phyloP scores from a whole-genome alignment of 768 basidiomycete genomes.

The Cystobasidium tubakii region DNA sequence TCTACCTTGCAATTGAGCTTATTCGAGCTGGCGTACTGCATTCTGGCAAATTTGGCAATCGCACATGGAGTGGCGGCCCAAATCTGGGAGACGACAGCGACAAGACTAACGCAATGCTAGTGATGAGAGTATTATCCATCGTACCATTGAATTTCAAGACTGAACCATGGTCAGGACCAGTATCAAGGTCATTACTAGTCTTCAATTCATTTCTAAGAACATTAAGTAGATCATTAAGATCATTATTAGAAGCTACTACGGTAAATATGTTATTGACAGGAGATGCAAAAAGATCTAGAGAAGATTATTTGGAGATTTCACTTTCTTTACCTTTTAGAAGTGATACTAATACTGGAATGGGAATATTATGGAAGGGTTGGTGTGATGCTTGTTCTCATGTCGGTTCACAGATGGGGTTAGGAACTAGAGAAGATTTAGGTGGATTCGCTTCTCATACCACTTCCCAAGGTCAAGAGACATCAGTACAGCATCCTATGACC shows the following conservation, averaged over 20 bases:
- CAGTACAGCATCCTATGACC: not conserved
- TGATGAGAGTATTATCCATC: constrained; percentile 93
- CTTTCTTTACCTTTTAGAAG: constrained; percentile 88
- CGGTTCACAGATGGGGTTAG: constrained; percentile 38
- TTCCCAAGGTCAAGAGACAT: constrained; percentile 73
- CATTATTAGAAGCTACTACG: constrained; percentile 80
- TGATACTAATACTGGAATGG: constrained; percentile 96
- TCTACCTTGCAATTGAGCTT: constrained; percentile 90
- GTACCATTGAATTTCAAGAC: constrained; percentile 91
- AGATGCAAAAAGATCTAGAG: constrained; percentile 77
- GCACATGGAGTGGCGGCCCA: constrained; percentile 86
- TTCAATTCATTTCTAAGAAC: constrained; percentile 97
- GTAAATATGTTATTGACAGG: constrained; percentile 86
- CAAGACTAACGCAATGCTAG: constrained; percentile 84
- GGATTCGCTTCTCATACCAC: constrained; percentile 74
- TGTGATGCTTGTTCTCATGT: constrained; percentile 43
- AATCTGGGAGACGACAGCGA: constrained; percentile 63
- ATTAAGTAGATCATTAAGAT: constrained; percentile 79
- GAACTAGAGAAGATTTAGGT: constrained; percentile 23
- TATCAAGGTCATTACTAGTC: constrained; percentile 90
- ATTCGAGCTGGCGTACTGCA: constrained; percentile 47
- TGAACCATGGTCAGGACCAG: constrained; percentile 87
- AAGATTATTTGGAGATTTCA: constrained; percentile 86
- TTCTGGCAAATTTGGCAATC: constrained; percentile 78
- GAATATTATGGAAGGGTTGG: constrained; percentile 83